Percentiles rank a stretch among this genome's conserved stretches.
Evolutionary conservation across 371 early-diverging fungal species (phyloP).

Genomic region (Lichtheimia hyalospora): DNA sequence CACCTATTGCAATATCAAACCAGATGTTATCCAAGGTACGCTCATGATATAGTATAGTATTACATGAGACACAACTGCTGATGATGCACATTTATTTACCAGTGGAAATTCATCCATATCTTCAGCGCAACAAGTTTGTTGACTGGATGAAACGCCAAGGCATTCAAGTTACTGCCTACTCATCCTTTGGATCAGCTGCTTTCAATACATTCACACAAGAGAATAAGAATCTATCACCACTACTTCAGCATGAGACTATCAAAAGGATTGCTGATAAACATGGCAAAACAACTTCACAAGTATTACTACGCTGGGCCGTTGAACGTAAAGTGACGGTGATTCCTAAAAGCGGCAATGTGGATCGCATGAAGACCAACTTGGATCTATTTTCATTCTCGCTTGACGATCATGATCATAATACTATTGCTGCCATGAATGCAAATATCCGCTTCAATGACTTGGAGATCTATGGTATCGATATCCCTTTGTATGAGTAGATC

Average conservation of each 20-base stretch:
- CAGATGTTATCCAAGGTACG: constrained; percentile 19
- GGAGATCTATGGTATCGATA: constrained; percentile 27
- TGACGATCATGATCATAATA: constrained; percentile 9
- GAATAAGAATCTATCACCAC: constrained; percentile 11
- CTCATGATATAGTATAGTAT: neutral
- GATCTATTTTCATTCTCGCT: constrained; percentile 19
- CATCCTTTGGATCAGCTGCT: constrained; percentile 39
- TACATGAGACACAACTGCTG: neutral
- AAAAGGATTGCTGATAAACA: constrained; percentile 34
- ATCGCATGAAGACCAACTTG: constrained; percentile 36
- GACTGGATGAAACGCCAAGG: constrained; percentile 27
- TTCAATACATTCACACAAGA: constrained; percentile 16
- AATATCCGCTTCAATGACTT: constrained; percentile 20
- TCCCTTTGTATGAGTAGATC: constrained; percentile 36
- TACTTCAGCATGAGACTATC: constrained; percentile 27
- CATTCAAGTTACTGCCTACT: constrained; percentile 46
- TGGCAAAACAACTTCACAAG: constrained; percentile 37
- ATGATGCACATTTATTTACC: neutral
- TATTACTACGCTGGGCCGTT: constrained; percentile 50
- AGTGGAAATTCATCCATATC: constrained; percentile 62
- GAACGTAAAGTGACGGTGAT: constrained; percentile 50
- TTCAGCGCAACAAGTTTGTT: constrained; percentile 46
- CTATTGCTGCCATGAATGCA: constrained; percentile 15
- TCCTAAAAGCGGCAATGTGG: constrained; percentile 52
- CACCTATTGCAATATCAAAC: constrained; percentile 31